Percentiles rank a stretch among this genome's conserved stretches.
phyloP scores from a whole-genome alignment of 495 filamentous ascomycete genomes.

The Penicillium daleae region DNA sequence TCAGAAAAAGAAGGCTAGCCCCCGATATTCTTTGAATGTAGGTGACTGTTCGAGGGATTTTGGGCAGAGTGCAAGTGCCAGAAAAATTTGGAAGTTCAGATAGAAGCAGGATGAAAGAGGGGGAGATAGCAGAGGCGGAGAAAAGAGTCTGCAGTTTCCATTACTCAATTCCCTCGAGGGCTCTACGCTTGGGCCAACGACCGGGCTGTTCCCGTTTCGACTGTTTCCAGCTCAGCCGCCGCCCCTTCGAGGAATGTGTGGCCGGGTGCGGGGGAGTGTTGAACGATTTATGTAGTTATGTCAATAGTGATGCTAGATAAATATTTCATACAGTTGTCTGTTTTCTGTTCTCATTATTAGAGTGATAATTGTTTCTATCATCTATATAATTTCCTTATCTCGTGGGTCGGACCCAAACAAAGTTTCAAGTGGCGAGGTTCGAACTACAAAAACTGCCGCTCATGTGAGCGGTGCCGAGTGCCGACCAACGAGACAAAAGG shows the following conservation, averaged over 20 bases:
- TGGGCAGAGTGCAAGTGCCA: neutral
- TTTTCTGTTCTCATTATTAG: neutral
- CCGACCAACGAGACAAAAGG: neutral
- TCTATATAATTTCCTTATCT: neutral
- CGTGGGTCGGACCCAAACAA: neutral
- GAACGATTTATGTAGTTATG: neutral
- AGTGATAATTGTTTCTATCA: neutral
- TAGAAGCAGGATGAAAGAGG: neutral
- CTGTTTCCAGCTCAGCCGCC: neutral
- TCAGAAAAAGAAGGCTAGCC: too few relatives aligned
- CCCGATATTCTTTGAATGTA: neutral
- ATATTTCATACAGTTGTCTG: neutral
- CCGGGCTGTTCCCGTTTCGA: neutral
- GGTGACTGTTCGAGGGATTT: neutral
- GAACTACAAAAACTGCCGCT: neutral
- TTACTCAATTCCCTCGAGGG: conserved; percentile 7
- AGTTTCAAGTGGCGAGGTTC: conserved; percentile 1
- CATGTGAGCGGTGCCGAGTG: neutral
- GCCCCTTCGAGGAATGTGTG: conserved; percentile 7
- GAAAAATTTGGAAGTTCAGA: neutral
- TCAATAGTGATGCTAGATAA: neutral
- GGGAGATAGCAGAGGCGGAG: neutral
- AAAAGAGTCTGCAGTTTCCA: conserved; percentile 17
- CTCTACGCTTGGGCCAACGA: conserved; percentile 7
- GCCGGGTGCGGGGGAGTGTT: neutral